Conservation (phyloP, 495 filamentous ascomycete genomes). For the Barbatosphaeria neglecta region DNA sequence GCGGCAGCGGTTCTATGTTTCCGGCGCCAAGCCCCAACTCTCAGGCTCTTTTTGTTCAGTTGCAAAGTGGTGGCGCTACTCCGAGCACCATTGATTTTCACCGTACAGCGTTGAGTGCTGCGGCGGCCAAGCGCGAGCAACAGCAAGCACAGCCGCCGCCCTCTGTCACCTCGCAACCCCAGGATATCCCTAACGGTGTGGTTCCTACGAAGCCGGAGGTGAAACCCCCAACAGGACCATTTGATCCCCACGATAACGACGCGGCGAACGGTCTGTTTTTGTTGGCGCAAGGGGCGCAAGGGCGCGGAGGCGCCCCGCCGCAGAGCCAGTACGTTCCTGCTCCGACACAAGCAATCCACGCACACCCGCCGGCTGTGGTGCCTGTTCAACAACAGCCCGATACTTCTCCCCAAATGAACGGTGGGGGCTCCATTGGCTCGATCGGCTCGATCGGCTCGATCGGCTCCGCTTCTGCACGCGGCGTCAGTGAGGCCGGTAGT, state of each 20-base stretch:
- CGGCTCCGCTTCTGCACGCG: slow-evolving; percentile 31
- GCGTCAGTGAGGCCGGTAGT: slow-evolving; percentile 57
- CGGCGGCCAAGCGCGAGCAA: slow-evolving; percentile 46
- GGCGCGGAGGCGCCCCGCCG: slow-evolving; percentile 45
- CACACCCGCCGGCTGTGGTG: slow-evolving; percentile 15
- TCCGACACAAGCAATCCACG: slow-evolving; percentile 34
- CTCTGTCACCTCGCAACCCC: slow-evolving; percentile 34
- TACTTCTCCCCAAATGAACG: slow-evolving; percentile 40
- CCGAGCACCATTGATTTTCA: slow-evolving; percentile 91
- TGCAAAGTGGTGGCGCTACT: slow-evolving; percentile 73
- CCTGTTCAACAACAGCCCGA: slow-evolving; percentile 30
- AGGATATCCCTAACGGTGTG: slow-evolving; percentile 30
- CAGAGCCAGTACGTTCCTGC: slow-evolving; percentile 38
- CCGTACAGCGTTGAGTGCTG: slow-evolving; percentile 74
- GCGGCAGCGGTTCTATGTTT: slow-evolving; percentile 96
- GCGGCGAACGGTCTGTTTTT: slow-evolving; percentile 92
- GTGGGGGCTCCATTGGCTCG: slow-evolving; percentile 29
- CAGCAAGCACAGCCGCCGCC: slow-evolving; percentile 26
- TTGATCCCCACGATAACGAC: slow-evolving; percentile 83
- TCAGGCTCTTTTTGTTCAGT: slow-evolving; percentile 63
- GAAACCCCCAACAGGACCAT: slow-evolving; percentile 44
- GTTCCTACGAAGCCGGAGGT: slow-evolving; percentile 27
- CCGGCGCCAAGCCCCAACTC: slow-evolving; percentile 81
- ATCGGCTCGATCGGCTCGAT: slow-evolving; percentile 18
- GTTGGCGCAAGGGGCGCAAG: slow-evolving; percentile 62